A percentile compares a stretch with the other conserved stretches of the same genome.
Conservation (phyloP, 805 yeast genomes). For the Schwanniomyces yamadae region DNA sequence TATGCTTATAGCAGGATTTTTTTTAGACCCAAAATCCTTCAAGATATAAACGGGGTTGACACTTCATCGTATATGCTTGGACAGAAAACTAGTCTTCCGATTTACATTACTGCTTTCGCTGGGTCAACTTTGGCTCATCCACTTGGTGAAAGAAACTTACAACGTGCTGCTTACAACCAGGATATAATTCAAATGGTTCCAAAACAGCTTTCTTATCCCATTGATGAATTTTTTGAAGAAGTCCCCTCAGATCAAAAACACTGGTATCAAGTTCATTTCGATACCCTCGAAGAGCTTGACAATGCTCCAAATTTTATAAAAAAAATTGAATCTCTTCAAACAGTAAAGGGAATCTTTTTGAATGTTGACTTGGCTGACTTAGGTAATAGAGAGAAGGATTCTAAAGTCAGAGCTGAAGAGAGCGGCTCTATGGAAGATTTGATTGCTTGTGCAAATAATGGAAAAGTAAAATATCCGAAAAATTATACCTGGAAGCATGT, state of each 20-base stretch:
- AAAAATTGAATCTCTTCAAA: constrained; percentile 30
- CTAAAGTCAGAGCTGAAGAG: constrained; percentile 28
- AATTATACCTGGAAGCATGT: constrained; percentile 65
- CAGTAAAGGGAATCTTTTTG: constrained; percentile 45
- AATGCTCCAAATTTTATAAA: constrained; percentile 15
- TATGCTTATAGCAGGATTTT: constrained; percentile 38
- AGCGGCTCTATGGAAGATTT: constrained; percentile 9
- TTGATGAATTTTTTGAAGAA: constrained; percentile 25
- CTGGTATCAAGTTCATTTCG: constrained; percentile 33
- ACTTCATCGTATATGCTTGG: constrained; percentile 21
- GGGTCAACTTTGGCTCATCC: constrained; percentile 38
- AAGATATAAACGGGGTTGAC: constrained; percentile 24
- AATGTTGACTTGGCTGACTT: constrained; percentile 53
- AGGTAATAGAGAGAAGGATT: constrained; percentile 50
- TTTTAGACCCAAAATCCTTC: constrained; percentile 44
- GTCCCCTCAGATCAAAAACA: constrained; percentile 23
- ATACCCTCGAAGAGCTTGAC: constrained; percentile 26
- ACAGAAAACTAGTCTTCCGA: constrained; percentile 32
- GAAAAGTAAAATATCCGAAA: constrained; percentile 2
- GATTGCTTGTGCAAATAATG: constrained; percentile 6
- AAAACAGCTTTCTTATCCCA: constrained; percentile 21
- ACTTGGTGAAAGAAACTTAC: constrained; percentile 35
- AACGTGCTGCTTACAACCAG: constrained; percentile 26
- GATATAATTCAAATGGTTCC: constrained; percentile 35
- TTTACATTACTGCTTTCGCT: constrained; percentile 46